Evolutionary conservation across 805 yeast species (phyloP), one percentile per base, ranked within the genome.

Genomic region (Cephaloascus fragrans): DNA sequence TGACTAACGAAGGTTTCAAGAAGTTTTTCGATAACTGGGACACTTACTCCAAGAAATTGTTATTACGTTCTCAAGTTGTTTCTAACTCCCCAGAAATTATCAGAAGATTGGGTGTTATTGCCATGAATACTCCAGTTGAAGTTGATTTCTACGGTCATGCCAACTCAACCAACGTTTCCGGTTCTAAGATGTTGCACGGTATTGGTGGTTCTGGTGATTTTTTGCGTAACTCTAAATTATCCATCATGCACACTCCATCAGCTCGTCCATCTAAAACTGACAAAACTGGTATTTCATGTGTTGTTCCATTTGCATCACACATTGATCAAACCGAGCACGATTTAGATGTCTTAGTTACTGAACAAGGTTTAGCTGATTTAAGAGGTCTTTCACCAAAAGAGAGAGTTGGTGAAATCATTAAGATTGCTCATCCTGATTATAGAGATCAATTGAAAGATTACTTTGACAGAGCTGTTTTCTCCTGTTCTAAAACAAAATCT

Each of bases 71-170:
- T 34, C 98, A 93, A 71, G 95, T 82, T 40, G 90, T 89, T 37
- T 88, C 97, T 18, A 93, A 93, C 70, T 81, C 93, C 39, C 98
- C 98, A 38, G 98, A 93, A 70, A 69, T 93, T 49, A 90, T 93
- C 53, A 83, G 98, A 68, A 80, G 98, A 68, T 70, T 93, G 45
- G 98, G 98, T 61, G 93, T 87, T 48, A 93, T 93, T 61, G 97
- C 98, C 48, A 93, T 93, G 98, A 93, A 93, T 67, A 93, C 98
- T 8, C 98, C 98, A 5, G 98, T 93, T 38, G 98, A 93, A 69
- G 95, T 90, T 47, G 98, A 93, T 60, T 83, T 93, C 46, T 93
- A 93, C 56, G 98, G 88, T 15, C 98, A 93, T 58, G 98, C 98
- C 39, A 93, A 93, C 73, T 89, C 97, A 19, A 93, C 98, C 39